These are phyloP conservation scores for Camillea tinctor DNA, from an alignment of 2,329 filamentous ascomycete genomes.

Conservation along the genomic window DNA sequence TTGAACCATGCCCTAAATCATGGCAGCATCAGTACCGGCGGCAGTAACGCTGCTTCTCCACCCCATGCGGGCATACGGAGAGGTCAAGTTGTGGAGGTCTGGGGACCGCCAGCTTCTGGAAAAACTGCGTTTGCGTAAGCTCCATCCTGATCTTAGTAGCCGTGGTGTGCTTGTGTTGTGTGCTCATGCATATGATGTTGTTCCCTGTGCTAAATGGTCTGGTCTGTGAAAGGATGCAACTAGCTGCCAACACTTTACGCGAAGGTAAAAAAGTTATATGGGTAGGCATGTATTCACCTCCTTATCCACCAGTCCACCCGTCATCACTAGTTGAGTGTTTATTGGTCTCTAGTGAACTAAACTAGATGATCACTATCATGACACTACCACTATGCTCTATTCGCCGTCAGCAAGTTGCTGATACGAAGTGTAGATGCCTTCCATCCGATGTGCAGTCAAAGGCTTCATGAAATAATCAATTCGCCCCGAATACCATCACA, in stretches of 20 bases:
- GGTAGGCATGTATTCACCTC: conserved; percentile 57
- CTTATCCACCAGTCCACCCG: neutral
- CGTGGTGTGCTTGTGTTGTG: neutral
- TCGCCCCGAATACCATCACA: conserved; percentile 6
- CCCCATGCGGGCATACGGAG: conserved; percentile 61
- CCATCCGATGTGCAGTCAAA: conserved; percentile 40
- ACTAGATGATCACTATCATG: too few relatives aligned
- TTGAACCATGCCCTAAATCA: conserved; percentile 36
- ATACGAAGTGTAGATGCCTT: conserved; percentile 40
- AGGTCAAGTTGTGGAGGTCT: conserved; percentile 82
- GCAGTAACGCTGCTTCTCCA: too few relatives aligned
- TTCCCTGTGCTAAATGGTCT: conserved; percentile 4
- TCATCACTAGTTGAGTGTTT: conserved; percentile 3
- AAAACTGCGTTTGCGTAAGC: conserved; percentile 81
- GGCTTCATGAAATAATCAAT: conserved; percentile 33
- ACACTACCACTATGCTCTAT: too few relatives aligned
- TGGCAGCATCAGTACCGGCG: too few relatives aligned
- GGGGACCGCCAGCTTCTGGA: conserved; percentile 81
- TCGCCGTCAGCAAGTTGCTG: conserved; percentile 9
- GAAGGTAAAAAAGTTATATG: conserved; percentile 68
- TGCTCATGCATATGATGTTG: conserved; percentile 2
- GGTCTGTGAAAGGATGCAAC: conserved; percentile 59
- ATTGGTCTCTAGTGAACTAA: conserved; percentile 2
- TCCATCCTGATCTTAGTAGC: neutral
- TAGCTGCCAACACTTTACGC: conserved; percentile 62